Base-by-base conservation (phyloP, 2,329 filamentous ascomycete genomes). In the Xylaria multiplex region DNA sequence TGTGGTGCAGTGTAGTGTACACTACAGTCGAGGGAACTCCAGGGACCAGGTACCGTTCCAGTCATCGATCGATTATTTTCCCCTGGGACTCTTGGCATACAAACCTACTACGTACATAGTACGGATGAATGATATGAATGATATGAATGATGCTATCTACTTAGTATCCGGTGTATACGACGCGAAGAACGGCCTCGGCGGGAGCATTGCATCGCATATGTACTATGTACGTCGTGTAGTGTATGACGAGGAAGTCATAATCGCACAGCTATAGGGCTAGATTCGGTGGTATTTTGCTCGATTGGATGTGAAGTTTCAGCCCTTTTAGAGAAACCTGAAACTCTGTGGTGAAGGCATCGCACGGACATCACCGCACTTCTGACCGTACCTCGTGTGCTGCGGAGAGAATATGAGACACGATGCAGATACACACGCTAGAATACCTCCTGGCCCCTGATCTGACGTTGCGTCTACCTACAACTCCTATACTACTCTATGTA, bases 301-400 rank as follows among this genome's bases (percentile, higher is more conserved):
- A 40, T 14, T 55, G 48, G 30, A 53, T 49, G 49, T 19, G n/a
- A 30, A 43, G 53, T 55, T 55, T 55, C 53, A 55, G 53, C 53
- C 53, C 53, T 55, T 30, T 55, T 22, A 19, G 43, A 43, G 14
- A 30, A 30, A 43, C 24, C 53, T 43, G 37, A 43, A 55, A 55
- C 37, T 5, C 37, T 43, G 1, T 24, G 35, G 37, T 43, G 37
- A 55, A 55, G 35, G 42, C 27, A 27, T 24, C 35, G 37, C 53
- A 55, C 53, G 19, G 53, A 55, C 37, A 30, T 55, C 27, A 27
- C 37, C 37, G 22, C 24, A 43, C 13, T 19, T 24, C 14, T 55
- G 3, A 27, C 37, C 37, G 22, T 40, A 43, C 13, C 35, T 24
- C 14, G 19, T 42, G 22, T 24, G 13, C 19, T 27, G 27, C 7